Evolutionary conservation across 768 basidiomycete genomes (phyloP).

Genomic region (Auricularia cornea): DNA sequence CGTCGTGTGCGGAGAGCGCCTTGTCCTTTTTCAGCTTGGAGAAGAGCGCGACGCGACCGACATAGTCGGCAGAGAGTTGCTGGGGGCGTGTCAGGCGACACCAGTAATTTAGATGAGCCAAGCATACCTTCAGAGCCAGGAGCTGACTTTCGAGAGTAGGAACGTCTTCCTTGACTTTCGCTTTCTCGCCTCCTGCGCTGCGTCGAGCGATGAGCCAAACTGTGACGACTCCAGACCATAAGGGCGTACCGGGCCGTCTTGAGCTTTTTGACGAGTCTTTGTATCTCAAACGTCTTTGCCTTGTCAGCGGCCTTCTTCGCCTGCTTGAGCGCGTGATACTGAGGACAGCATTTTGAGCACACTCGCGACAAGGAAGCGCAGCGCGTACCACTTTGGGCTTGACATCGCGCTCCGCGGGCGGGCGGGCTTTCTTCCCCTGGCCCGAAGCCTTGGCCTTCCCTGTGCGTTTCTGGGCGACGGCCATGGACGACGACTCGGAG

Average conservation of each 20-base stretch:
- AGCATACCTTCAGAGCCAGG: conserved; percentile 52
- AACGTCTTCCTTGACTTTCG: conserved; percentile 33
- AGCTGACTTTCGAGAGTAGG: conserved; percentile 53
- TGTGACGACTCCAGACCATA: not conserved
- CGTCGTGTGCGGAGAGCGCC: conserved; percentile 40
- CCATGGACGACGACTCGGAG: no score
- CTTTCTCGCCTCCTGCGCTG: conserved; percentile 6
- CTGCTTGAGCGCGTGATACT: conserved; percentile 73
- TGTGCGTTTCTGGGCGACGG: no score
- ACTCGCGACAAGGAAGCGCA: no score
- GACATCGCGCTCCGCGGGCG: no score
- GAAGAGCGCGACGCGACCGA: conserved; percentile 58
- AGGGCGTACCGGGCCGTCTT: conserved; percentile 30
- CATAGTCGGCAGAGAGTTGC: conserved; percentile 48
- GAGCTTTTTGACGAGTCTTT: conserved; percentile 74
- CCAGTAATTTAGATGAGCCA: not conserved
- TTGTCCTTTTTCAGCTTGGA: conserved; percentile 71
- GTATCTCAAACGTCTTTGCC: conserved; percentile 71
- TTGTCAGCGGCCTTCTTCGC: conserved; percentile 72
- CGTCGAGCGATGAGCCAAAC: not conserved
- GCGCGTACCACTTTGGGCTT: no score
- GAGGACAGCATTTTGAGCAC: not conserved
- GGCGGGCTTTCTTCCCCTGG: no score
- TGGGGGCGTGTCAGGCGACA: conserved; percentile 23
- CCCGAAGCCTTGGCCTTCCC: no score